These are phyloP conservation scores for Prunus mongolica DNA, from an alignment of 306 rosid genomes.

Conservation along the genomic window DNA sequence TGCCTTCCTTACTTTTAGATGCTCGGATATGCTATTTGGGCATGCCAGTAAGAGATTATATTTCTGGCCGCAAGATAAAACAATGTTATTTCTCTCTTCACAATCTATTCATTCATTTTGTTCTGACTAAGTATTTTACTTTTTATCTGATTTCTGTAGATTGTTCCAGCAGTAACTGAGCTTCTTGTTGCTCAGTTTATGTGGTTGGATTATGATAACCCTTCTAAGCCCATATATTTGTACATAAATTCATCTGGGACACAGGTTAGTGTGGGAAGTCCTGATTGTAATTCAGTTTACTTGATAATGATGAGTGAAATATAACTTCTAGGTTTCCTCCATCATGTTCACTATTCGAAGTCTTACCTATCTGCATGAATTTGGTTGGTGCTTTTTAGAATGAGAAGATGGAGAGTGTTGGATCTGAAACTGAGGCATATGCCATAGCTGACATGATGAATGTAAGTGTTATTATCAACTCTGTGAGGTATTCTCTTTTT, in stretches of 20 bases:
- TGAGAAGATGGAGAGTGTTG: conserved; percentile 77
- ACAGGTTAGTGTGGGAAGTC: conserved; percentile 49
- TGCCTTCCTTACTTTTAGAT: conserved; percentile 90
- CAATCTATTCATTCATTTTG: background rate
- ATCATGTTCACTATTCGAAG: background rate
- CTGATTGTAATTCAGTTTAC: background rate
- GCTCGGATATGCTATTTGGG: conserved; percentile 84
- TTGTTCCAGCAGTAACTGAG: conserved; percentile 93
- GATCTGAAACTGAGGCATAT: conserved; percentile 89
- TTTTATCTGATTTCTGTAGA: conserved; percentile 50
- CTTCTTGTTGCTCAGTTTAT: conserved; percentile 84
- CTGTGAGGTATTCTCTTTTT: background rate
- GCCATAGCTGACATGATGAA: conserved; percentile 82
- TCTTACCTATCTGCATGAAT: background rate
- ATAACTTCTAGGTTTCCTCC: background rate
- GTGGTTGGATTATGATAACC: conserved; percentile 92
- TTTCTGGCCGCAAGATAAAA: conserved; percentile 4
- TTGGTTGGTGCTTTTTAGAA: conserved; percentile 44
- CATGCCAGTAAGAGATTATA: conserved; percentile 74
- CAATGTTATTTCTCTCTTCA: background rate
- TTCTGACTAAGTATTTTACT: conserved; percentile 15
- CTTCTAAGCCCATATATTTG: conserved; percentile 71
- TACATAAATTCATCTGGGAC: conserved; percentile 93
- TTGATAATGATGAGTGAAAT: conserved; percentile 20
- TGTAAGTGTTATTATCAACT: conserved; percentile 52